Conservation (phyloP, 2,329 filamentous ascomycete species). For the Botryosphaeria dothidea region DNA sequence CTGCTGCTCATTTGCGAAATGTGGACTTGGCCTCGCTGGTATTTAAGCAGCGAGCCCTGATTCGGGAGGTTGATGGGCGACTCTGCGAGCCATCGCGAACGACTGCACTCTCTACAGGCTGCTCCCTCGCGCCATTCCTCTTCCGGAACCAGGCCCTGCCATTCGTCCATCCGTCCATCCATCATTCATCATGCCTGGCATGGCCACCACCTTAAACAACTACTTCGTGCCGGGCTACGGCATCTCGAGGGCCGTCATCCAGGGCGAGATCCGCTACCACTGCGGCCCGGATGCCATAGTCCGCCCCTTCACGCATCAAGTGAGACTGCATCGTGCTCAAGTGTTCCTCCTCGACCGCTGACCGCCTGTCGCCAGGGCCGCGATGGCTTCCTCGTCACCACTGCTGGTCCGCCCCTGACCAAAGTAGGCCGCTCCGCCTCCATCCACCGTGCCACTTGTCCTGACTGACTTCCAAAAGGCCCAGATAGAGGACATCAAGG, state of each 20-base stretch:
- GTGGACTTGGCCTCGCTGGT: conserved; percentile 14
- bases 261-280: conserved; percentile 45
- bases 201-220: conserved; percentile 32
- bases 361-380: conserved; percentile 33
- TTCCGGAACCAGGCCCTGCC: background rate
- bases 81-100: conserved; percentile 15
- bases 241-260: conserved; percentile 46
- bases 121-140: background rate
- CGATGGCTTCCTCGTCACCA: conserved; percentile 45
- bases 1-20: conserved; percentile 16
- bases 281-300: conserved; percentile 46
- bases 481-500: conserved; percentile 45
- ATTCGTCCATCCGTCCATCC: background rate
- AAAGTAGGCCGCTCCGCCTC: conserved; percentile 31
- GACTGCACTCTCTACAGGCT: conserved; percentile 19
- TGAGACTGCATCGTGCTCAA: conserved; percentile 23
- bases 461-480: conserved; percentile 28
- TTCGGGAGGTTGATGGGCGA: conserved; percentile 11
- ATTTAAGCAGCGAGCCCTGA: conserved; percentile 18
- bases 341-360: background rate
- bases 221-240: conserved; percentile 46
- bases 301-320: conserved; percentile 44
- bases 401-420: conserved; percentile 41
- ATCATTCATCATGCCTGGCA: conserved; percentile 16
- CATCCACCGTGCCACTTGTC: background rate